Conservation (phyloP, 495 filamentous ascomycete genomes). For the Neurospora terricola region DNA sequence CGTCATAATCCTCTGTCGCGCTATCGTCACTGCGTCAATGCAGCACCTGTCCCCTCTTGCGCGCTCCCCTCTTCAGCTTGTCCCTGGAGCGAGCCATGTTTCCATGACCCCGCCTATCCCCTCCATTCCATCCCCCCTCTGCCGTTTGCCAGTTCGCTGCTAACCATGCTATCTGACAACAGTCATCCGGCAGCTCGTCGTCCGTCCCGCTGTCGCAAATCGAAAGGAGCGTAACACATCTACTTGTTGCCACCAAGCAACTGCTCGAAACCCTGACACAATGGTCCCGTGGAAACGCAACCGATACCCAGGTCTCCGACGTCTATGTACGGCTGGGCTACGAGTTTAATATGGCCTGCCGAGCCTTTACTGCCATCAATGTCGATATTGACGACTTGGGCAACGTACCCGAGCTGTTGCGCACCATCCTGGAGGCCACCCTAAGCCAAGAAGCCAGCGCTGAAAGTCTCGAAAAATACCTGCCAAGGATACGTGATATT, state of each 20-base stretch:
- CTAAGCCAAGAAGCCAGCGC: constrained; percentile 92
- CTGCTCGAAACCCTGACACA: constrained; percentile 92
- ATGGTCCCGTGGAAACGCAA: constrained; percentile 87
- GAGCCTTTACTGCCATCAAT: constrained; percentile 90
- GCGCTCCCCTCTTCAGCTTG: not conserved
- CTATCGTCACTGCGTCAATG: not conserved
- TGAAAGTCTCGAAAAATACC: constrained; percentile 80
- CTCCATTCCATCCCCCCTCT: not conserved
- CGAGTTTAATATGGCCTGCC: constrained; percentile 97
- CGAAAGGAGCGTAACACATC: constrained; percentile 96
- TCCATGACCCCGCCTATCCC: not conserved
- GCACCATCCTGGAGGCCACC: constrained; percentile 87
- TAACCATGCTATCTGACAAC: constrained; percentile 14
- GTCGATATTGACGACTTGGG: constrained; percentile 90
- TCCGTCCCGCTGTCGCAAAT: constrained; percentile 68
- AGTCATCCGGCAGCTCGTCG: constrained; percentile 32
- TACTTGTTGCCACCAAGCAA: constrained; percentile 95
- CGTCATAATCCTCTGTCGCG: not conserved
- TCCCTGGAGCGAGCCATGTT: not conserved
- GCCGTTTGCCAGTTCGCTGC: not conserved
- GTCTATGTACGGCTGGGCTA: constrained; percentile 96
- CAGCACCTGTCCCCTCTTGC: not conserved
- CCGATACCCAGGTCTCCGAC: constrained; percentile 90
- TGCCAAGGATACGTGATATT: constrained; percentile 91
- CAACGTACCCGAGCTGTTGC: constrained; percentile 84